Evolutionary conservation across 441 rosid genomes (phyloP), one percentile per base, ranked within the genome.

Genomic region (Gossypium gossypioides): DNA sequence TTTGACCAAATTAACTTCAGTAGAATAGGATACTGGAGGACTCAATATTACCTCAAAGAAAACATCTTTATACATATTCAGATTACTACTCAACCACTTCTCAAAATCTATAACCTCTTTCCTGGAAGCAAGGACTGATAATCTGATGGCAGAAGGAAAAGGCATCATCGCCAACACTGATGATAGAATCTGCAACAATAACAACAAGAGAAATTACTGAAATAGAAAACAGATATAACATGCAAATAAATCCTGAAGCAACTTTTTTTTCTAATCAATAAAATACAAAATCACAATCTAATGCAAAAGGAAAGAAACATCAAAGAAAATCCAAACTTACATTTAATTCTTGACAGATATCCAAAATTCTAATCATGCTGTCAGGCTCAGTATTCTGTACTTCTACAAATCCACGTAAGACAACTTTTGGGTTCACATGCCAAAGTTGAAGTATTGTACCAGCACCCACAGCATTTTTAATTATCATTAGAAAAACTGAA

Each of bases 331-430:
- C 19, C 50, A 55, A 56, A 56, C 24, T 69, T 80, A 96, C 99
- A 98, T 93, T 88, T n/a, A 86, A 83, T 76, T 96, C 98, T 80
- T 87, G 92, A 76, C 89, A 88, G 75, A 86, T 81, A 64, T 93
- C 97, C 76, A 90, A 34, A 73, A 96, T 81, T 76, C 87, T 89
- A 65, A 72, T 79, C 78, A 85, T 72, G 83, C 78, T 72, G 68
- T 91, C 94, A 44, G 91, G 84, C 60, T 92, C 93, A 56, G 59
- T 68, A 64, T 78, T 80, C 72, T 77, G 88, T 55, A 83, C 79
- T 75, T 88, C 87, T 42, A 87, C 78, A 71, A 91, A 81, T 76
- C 97, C 97, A 82, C 91, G 84, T 79, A 96, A 78, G 57, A 91
- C 84, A 72, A 91, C 84, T 80, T 81, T 83, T 9, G 89, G 84